Conservation (phyloP, 805 yeast genomes). For the Candida montana region DNA sequence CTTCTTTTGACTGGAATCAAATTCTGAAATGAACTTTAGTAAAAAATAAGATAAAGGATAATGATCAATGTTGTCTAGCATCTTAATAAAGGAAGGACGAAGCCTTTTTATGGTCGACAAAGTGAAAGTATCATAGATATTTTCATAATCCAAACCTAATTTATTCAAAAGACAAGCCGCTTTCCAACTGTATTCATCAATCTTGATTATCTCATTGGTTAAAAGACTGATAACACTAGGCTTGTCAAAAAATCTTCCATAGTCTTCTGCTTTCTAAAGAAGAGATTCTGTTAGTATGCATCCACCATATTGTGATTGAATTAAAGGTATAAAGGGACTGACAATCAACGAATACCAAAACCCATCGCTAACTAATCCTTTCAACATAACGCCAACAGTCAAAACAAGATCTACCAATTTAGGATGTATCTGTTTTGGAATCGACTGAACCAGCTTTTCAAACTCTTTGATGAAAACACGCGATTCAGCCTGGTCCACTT, state of each 20-base stretch:
- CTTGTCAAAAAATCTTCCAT: slow-evolving; percentile 17
- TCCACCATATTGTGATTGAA: no score
- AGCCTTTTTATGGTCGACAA: not conserved
- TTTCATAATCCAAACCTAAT: slow-evolving; percentile 20
- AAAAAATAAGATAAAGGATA: slow-evolving; percentile 18
- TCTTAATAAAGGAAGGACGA: not conserved
- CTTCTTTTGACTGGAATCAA: slow-evolving; percentile 4
- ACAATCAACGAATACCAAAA: slow-evolving; percentile 23
- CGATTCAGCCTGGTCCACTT: not conserved
- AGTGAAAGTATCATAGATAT: not conserved
- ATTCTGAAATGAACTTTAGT: slow-evolving; percentile 21
- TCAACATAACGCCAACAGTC: slow-evolving; percentile 21
- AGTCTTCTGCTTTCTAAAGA: slow-evolving; percentile 11
- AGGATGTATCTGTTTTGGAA: slow-evolving; percentile 13
- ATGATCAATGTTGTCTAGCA: slow-evolving; percentile 11
- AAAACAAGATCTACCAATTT: slow-evolving; percentile 19
- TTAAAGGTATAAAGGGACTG: no score
- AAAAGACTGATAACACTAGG: slow-evolving; percentile 11
- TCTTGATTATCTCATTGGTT: slow-evolving; percentile 8
- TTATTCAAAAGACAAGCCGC: slow-evolving; percentile 23
- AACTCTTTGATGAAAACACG: slow-evolving; percentile 10
- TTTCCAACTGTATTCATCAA: slow-evolving; percentile 22
- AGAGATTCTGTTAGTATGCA: not conserved
- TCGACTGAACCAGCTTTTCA: slow-evolving; percentile 6
- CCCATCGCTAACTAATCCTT: slow-evolving; percentile 11